Percentiles rank a stretch among this genome's conserved stretches.
phyloP scores from a whole-genome alignment of 2,329 filamentous ascomycete genomes.

The Penicillium janthinellum region DNA sequence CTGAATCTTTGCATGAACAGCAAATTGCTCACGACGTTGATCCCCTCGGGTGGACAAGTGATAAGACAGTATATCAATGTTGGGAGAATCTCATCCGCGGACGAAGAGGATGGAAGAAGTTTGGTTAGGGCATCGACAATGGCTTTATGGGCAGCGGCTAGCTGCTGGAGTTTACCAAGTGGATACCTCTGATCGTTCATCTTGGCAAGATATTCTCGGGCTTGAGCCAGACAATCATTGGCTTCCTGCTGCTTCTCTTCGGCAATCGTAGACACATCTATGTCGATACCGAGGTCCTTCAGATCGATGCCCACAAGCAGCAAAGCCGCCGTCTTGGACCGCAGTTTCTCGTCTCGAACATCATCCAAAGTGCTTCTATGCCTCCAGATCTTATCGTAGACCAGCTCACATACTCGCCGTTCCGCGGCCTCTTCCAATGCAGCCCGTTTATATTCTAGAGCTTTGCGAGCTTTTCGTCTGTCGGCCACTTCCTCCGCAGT shows the following conservation, averaged over 20 bases:
- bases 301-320: constrained; percentile 88
- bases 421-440: constrained; percentile 91
- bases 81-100: constrained; percentile 94
- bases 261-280: constrained; percentile 58
- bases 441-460: constrained; percentile 74
- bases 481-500: constrained; percentile 82
- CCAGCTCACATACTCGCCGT: constrained; percentile 76
- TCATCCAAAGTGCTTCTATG: constrained; percentile 92
- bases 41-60: constrained; percentile 79
- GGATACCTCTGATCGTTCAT: constrained; percentile 91
- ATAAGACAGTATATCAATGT: constrained; percentile 96
- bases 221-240: constrained; percentile 69
- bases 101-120: constrained; percentile 72
- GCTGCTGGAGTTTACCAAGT: constrained; percentile 83
- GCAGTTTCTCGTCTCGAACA: constrained; percentile 88
- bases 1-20: constrained; percentile 92
- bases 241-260: constrained; percentile 68
- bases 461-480: constrained; percentile 73
- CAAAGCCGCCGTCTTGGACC: constrained; percentile 89
- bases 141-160: constrained; percentile 86
- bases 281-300: constrained; percentile 78
- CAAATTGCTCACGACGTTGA: constrained; percentile 92
- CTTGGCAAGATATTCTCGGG: constrained; percentile 68
- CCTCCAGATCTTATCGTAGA: constrained; percentile 86
- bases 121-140: constrained; percentile 84